Evolutionary conservation across 2,329 filamentous ascomycete species (phyloP), one percentile per base, ranked within the genome.

Genomic region (Fusarium sp.): DNA sequence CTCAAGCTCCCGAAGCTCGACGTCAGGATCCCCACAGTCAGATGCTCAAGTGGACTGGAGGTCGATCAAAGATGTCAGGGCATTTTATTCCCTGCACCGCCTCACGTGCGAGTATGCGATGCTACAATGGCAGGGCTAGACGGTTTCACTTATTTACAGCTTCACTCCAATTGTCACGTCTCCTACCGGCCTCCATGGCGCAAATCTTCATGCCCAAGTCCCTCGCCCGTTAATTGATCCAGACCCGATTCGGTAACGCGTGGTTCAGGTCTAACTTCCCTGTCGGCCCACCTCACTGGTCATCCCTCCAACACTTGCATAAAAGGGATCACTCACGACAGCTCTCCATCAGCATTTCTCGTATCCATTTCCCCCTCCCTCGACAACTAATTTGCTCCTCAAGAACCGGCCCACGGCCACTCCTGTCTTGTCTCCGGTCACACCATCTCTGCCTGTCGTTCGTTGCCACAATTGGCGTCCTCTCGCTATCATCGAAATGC

Each of bases 271-370:
- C 67, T 72, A 63, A 62, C 52, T 39, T 58, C 66, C 71, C 41
- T 73, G 71, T 27, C 43, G 25, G 37, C 59, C 61, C 69, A 61
- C 64, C 45, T 25, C 32, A 18, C 23, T 39, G 32, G 30, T 35
- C 61, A 56, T 64, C 35, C 48, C 61, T 64, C 35, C 35, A 64
- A 37, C 39, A 57, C 45, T 41, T 20, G 50, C 34, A 45, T 9
- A 34, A 43, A 70, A 43, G 65, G 61, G 54, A 71, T 67, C 50
- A 63, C 34, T 67, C 50, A 63, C 34, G 39, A 63, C 57, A 34
- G n/a, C 39, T 43, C 32, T 37, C 58, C 37, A 59, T 68, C 74
- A 68, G 62, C 61, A 41, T 68, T 60, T 68, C 65, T 68, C 71
- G 62, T 71, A 57, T 56, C 35, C 34, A 41, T 23, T 54, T 43